Conservation (phyloP, 495 filamentous ascomycete genomes). For the Aspergillus funiculosus region DNA sequence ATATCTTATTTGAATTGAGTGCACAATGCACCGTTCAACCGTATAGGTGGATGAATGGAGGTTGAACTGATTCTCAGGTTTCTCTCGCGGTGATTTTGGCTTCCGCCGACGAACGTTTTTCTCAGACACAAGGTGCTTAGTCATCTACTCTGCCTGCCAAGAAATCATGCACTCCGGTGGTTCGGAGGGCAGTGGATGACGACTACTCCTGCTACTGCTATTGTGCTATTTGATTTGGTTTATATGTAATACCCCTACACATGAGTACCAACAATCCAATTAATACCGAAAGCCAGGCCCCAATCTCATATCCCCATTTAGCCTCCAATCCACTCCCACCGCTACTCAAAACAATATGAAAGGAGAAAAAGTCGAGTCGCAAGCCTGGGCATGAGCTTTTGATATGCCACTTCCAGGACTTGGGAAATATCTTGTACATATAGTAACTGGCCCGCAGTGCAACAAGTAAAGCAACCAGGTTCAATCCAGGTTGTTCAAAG, state of each 20-base stretch:
- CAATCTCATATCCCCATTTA: neutral
- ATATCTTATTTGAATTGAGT: conserved; percentile 16
- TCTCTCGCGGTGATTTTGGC: conserved; percentile 11
- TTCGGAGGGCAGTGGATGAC: too few relatives aligned
- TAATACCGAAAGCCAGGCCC: too few relatives aligned
- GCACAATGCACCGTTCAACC: conserved; percentile 1
- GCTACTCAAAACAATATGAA: conserved; percentile 5
- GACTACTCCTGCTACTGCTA: too few relatives aligned
- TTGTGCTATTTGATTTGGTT: too few relatives aligned
- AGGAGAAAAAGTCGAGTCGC: neutral
- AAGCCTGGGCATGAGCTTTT: neutral
- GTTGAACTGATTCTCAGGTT: conserved; percentile 11
- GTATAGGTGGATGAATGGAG: conserved; percentile 6
- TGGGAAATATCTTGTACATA: neutral
- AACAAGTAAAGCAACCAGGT: conserved; percentile 7
- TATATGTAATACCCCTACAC: too few relatives aligned
- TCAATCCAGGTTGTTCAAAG: neutral
- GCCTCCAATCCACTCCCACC: too few relatives aligned
- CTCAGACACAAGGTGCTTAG: conserved; percentile 17
- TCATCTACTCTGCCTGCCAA: conserved; percentile 14
- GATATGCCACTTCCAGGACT: neutral
- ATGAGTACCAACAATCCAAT: too few relatives aligned
- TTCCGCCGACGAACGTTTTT: conserved; percentile 22
- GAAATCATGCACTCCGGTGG: conserved; percentile 1
- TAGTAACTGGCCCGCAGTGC: conserved; percentile 18